phyloP scores from a whole-genome alignment of 1,284 basidiomycete genomes.

The Sanguinoderma infundibulare region DNA sequence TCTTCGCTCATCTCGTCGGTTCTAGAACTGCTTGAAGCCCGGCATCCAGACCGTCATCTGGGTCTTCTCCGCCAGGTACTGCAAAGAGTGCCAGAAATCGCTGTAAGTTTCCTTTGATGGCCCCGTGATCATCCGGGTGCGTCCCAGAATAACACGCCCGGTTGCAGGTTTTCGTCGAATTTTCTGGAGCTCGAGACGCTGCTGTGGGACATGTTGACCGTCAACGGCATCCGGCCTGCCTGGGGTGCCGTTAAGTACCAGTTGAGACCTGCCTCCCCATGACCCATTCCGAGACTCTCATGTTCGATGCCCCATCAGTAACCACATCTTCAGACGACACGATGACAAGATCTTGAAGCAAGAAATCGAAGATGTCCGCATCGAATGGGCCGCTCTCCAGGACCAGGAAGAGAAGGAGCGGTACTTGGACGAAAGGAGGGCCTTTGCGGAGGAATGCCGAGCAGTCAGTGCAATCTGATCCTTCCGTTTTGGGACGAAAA shows the following conservation, averaged over 20 bases:
- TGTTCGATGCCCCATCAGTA: not conserved
- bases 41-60: not conserved
- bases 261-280: not conserved
- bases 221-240: not conserved
- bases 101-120: not conserved
- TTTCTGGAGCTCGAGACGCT: not conserved
- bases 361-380: not conserved
- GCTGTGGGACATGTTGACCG: not conserved
- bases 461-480: not conserved
- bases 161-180: not conserved
- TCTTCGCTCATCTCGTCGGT: not conserved
- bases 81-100: not conserved
- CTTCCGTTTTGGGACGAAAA: not conserved
- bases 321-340: not conserved
- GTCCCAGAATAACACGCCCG: not conserved
- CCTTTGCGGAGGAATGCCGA: not conserved
- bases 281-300: not conserved
- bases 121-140: not conserved
- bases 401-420: not conserved
- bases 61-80: not conserved
- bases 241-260: not conserved
- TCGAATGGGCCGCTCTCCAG: not conserved
- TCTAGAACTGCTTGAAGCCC: slow-evolving; percentile 3
- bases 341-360: not conserved
- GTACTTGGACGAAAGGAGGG: not conserved